Evolutionary conservation across 2,329 filamentous ascomycete species (phyloP), one percentile per base, ranked within the genome.

Genomic region (Colletotrichum paranaense): DNA sequence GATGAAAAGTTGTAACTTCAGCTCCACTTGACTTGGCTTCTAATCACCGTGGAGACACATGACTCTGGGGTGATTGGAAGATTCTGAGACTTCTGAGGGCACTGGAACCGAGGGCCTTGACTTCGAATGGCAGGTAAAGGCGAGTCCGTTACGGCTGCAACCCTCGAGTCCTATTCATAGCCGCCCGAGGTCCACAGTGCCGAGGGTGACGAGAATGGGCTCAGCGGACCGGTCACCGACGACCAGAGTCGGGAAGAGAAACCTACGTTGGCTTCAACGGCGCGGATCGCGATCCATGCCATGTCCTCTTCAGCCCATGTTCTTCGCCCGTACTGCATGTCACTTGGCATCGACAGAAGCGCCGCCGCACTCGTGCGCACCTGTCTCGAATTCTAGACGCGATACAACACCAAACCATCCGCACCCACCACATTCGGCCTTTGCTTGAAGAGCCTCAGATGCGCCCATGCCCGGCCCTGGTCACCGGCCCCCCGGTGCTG

Each of bases 121-220:
- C 52, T 24, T 56, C 22, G 26, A n/a, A 63, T 52, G 66, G 46
- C 56, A 73, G 52, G 66, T 14, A 22, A 32, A 57, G 60, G 66
- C 66, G 52, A 73, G 22, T 32, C 70, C 66, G 55, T 60, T 35
- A 30, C 60, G 46, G 35, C n/a, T 63, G 69, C 60, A 72, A 69
- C 70, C 59, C 60, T 73, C 42, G 11, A 30, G 19, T 46, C 66
- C 70, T 69, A 70, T 69, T 73, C 66, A 73, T 65, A 69, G 70
- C 55, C 66, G 30, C 58, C 62, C 38, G 56, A 59, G 65, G 30
- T 58, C 69, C 69, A 67, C 68, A 26, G 6, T 38, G 53, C 68
- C 32, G 57, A 38, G 22, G 35, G 55, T 22, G 22, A 42, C 22
- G 24, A 30, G 38, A 56, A 62, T 58, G 30, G 19, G 56, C 26